phyloP scores from a whole-genome alignment of 2,329 filamentous ascomycete genomes.

The Cryphonectria parasitica region DNA sequence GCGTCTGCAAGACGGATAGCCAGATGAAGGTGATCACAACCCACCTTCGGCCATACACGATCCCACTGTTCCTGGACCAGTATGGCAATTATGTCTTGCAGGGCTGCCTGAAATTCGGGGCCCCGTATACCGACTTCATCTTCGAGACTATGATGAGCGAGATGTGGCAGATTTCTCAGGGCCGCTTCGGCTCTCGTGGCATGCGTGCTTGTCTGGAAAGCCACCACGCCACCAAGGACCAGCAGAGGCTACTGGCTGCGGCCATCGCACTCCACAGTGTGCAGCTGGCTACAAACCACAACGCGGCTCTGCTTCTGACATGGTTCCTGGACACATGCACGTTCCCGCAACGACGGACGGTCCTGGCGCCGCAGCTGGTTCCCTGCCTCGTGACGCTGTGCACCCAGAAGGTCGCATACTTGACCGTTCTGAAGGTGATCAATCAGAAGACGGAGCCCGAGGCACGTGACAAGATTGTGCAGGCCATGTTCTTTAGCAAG shows the following conservation, averaged over 20 bases:
- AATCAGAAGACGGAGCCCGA: constrained; percentile 96
- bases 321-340: constrained; percentile 99
- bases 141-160: constrained; percentile 95
- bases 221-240: constrained; percentile 91
- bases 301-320: constrained; percentile 89
- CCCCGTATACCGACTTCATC: constrained; percentile 92
- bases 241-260: constrained; percentile 92
- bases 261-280: constrained; percentile 96
- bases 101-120: constrained; percentile 89
- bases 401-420: constrained; percentile 97
- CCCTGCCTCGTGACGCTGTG: constrained; percentile 93
- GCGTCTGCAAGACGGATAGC: constrained; percentile 82
- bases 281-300: constrained; percentile 93
- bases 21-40: constrained; percentile 88
- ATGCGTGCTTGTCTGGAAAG: constrained; percentile 98
- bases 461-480: constrained; percentile 85
- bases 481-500: constrained; percentile 88
- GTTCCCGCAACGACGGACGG: constrained; percentile 87
- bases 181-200: constrained; percentile 89
- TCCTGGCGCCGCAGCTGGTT: constrained; percentile 88
- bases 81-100: constrained; percentile 99
- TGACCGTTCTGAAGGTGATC: constrained; percentile 96
- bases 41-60: constrained; percentile 80
- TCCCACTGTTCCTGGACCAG: constrained; percentile 93
- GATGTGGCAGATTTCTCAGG: constrained; percentile 93